phyloP scores from a whole-genome alignment of 2,329 filamentous ascomycete genomes.

The Colletotrichum lentis region DNA sequence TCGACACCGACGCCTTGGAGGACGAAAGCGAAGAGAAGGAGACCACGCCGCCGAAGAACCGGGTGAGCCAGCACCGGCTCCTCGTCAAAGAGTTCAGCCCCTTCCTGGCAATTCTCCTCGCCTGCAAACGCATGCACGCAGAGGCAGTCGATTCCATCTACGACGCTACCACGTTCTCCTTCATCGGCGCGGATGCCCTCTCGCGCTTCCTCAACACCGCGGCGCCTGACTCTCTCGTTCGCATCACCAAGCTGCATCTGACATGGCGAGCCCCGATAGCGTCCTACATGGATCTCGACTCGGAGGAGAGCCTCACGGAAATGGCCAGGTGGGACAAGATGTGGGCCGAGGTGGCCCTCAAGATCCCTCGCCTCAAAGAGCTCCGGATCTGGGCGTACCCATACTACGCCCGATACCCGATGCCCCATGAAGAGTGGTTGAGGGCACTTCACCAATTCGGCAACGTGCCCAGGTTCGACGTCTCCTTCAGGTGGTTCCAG shows the following conservation, averaged over 20 bases:
- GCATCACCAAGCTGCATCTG: constrained; percentile 15
- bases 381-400: constrained; percentile 30
- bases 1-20: background rate
- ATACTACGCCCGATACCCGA: constrained; percentile 26
- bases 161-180: constrained; percentile 37
- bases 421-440: constrained; percentile 30
- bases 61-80: background rate
- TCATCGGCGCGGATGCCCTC: constrained; percentile 16
- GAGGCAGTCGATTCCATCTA: constrained; percentile 32
- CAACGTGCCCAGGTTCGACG: constrained; percentile 7
- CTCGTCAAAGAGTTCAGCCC: constrained; percentile 34
- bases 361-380: constrained; percentile 13
- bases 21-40: background rate
- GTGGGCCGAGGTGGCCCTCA: constrained; percentile 6
- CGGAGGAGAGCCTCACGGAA: constrained; percentile 7
- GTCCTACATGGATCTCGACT: constrained; percentile 20
- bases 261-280: constrained; percentile 26
- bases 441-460: constrained; percentile 22
- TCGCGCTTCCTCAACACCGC: constrained; percentile 21
- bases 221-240: background rate
- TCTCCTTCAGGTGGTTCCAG: constrained; percentile 28
- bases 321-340: constrained; percentile 9
- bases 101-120: constrained; percentile 26
- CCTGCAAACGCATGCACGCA: constrained; percentile 31
- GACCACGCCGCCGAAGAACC: background rate